Evolutionary conservation across 345 rosid species (phyloP).

Genomic region (Gossypium bickii): DNA sequence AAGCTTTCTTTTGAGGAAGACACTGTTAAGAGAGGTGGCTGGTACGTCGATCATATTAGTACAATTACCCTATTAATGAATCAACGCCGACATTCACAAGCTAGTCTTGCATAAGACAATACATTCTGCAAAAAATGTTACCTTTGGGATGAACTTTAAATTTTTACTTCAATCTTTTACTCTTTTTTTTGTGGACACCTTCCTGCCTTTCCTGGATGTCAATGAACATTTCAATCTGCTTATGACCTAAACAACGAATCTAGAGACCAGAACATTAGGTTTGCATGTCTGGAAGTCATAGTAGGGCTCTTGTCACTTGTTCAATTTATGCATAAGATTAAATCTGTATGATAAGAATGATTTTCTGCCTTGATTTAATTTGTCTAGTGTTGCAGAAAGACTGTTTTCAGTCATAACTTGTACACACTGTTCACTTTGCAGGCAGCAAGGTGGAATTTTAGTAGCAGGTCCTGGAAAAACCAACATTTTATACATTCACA

Average conservation of each 20-base stretch:
- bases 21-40: constrained; percentile 80
- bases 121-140: background rate
- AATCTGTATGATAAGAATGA: background rate
- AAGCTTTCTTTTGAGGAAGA: constrained; percentile 76
- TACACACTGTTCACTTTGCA: constrained; percentile 29
- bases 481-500: constrained; percentile 75
- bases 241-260: background rate
- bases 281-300: background rate
- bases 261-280: background rate
- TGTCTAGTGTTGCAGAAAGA: background rate
- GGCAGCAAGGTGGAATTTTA: constrained; percentile 93
- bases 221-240: background rate
- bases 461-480: constrained; percentile 81
- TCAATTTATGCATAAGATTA: background rate
- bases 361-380: background rate
- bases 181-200: background rate
- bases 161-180: background rate
- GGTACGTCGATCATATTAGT: constrained; percentile 43
- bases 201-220: background rate
- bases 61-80: background rate
- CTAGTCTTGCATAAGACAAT: background rate
- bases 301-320: background rate
- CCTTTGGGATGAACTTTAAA: background rate
- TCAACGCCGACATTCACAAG: background rate
- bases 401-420: background rate